Evolutionary conservation across 495 filamentous ascomycete genomes (phyloP).

Genomic region (Cetradonia linearis): DNA sequence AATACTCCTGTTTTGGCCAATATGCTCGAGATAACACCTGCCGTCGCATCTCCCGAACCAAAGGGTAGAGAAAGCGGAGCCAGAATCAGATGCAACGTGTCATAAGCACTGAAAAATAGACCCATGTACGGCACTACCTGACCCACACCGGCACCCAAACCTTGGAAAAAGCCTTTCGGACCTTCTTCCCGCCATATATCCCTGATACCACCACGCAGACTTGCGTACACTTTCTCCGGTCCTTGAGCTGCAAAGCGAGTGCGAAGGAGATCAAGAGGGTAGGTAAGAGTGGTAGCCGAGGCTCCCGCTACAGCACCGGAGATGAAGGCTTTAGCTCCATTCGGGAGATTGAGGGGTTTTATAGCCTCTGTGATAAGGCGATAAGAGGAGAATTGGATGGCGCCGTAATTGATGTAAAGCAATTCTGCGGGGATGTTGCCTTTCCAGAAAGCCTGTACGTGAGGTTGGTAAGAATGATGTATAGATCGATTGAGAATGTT

Average conservation of each 20-base stretch:
- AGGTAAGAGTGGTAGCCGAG: slow-evolving; percentile 70
- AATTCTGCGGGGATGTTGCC: slow-evolving; percentile 93
- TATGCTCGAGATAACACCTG: slow-evolving; percentile 68
- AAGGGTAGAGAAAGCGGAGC: slow-evolving; percentile 50
- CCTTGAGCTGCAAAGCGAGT: slow-evolving; percentile 95
- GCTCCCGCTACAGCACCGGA: slow-evolving; percentile 73
- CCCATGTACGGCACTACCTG: slow-evolving; percentile 97
- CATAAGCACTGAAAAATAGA: slow-evolving; percentile 85
- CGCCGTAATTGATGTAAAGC: slow-evolving; percentile 82
- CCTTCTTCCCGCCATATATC: slow-evolving; percentile 75
- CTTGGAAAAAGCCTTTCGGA: slow-evolving; percentile 69
- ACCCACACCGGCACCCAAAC: slow-evolving; percentile 63
- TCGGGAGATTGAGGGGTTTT: slow-evolving; percentile 42
- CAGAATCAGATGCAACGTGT: slow-evolving; percentile 49
- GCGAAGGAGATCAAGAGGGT: slow-evolving; percentile 86
- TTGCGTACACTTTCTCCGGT: slow-evolving; percentile 65
- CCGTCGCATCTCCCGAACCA: slow-evolving; percentile 67
- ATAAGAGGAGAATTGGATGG: slow-evolving; percentile 86
- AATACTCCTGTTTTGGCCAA: slow-evolving; percentile 83
- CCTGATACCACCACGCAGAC: slow-evolving; percentile 51
- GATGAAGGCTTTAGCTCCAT: slow-evolving; percentile 59
- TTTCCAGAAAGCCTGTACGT: slow-evolving; percentile 75
- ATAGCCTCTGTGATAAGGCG: slow-evolving; percentile 56
- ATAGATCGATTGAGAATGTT: neutral
- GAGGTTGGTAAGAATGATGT: neutral